phyloP scores from a whole-genome alignment of 257 asterid species.

The Mentha longifolia region DNA sequence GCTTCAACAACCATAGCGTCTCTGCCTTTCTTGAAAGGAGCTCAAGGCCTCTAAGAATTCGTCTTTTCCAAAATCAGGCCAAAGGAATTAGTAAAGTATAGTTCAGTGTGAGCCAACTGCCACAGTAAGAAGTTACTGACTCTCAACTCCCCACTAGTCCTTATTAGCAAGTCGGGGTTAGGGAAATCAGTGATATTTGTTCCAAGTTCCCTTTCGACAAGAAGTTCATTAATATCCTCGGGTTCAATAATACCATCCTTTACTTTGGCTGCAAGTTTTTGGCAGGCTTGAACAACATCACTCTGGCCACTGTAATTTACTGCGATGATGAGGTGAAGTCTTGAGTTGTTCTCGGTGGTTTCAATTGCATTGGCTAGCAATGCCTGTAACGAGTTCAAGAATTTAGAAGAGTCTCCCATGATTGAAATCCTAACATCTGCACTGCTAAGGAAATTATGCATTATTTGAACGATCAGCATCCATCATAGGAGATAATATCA shows the following conservation, averaged over 20 bases:
- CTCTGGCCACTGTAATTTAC: constrained; percentile 56
- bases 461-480: background rate
- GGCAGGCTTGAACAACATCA: constrained; percentile 54
- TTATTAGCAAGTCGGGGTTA: constrained; percentile 58
- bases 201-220: constrained; percentile 55
- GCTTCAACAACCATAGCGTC: constrained; percentile 53
- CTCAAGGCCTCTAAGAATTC: constrained; percentile 57
- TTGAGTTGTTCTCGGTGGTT: constrained; percentile 45
- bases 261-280: constrained; percentile 49
- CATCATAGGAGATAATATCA: background rate
- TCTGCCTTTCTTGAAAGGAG: constrained; percentile 59
- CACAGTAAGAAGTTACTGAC: constrained; percentile 70
- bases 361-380: constrained; percentile 37
- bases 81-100: constrained; percentile 48
- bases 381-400: constrained; percentile 43
- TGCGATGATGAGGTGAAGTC: constrained; percentile 60
- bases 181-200: constrained; percentile 57
- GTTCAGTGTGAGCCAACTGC: constrained; percentile 75
- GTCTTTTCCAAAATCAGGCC: constrained; percentile 74
- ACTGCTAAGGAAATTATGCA: constrained; percentile 38
- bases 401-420: constrained; percentile 61
- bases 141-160: constrained; percentile 75
- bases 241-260: constrained; percentile 60
- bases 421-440: constrained; percentile 51
- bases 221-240: constrained; percentile 44